Base-by-base conservation (phyloP, 73 alveolate genomes). In the Symbiodinium pilosum region DNA sequence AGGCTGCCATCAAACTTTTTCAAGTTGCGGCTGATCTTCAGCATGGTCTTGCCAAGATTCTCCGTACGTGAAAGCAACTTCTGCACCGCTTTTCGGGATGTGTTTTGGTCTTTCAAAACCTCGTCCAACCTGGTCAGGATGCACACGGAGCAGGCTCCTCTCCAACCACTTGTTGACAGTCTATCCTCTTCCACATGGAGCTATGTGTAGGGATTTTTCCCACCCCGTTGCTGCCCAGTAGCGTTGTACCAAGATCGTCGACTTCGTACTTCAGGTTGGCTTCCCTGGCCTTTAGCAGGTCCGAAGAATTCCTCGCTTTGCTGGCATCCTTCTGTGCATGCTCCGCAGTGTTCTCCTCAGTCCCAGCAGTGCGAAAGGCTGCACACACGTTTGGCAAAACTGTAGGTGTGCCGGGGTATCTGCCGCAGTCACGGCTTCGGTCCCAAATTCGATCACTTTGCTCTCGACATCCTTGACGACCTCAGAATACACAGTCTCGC, bases 201-300 rank as follows among this genome's bases (percentile, higher is more conserved):
- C n/a, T n/a, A n/a, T n/a, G n/a, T n/a, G n/a, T n/a, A n/a, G n/a
- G n/a, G n/a, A n/a, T n/a, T n/a, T n/a, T n/a, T n/a, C n/a, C n/a
- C n/a, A n/a, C n/a, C n/a, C n/a, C n/a, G n/a, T 32, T 36, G 56
- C 87, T 77, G 86, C 87, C 95, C 21, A 26, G 95, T 26, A 64
- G 34, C 95, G 95, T 59, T 14, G 69, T 39, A n/a, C 83, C 42
- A 32, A 89, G 71, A 38, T 89, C 95, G 30, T 89, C 95, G 56
- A 89, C 86, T 41, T 89, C 95, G 86, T 89, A 89, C 95, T 68
- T 89, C 51, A 89, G 44, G 28, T 89, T 59, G 43, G 95, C 95
- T 40, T 89, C 73, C 36, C 95, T 89, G 36, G 95, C 95, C 51
- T 89, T 89, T 14, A 89, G 73, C 59, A 89, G 86, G 71, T 89